Percentiles rank a stretch among this genome's conserved stretches.
Conservation (phyloP, 139 green algal species). For the Coelastrella sp. region DNA sequence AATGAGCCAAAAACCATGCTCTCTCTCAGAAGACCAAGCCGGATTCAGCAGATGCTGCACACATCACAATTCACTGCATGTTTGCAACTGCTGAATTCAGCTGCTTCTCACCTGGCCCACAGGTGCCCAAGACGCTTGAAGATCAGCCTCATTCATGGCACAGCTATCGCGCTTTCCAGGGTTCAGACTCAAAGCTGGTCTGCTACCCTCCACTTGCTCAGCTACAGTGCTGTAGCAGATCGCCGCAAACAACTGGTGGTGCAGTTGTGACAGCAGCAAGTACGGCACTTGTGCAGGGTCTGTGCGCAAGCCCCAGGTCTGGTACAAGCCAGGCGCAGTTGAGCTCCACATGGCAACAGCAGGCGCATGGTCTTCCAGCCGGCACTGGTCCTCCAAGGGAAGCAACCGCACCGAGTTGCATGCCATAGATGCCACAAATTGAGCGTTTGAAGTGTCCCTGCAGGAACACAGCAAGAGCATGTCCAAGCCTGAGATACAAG, state of each 20-base stretch:
- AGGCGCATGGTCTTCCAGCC: not conserved
- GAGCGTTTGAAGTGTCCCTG: not conserved
- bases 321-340: not conserved
- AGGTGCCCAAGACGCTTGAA: not conserved
- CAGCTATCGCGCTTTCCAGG: not conserved
- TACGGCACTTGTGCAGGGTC: not conserved
- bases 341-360: not conserved
- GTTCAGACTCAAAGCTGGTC: no score
- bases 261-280: not conserved
- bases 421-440: not conserved
- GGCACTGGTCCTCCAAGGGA: not conserved
- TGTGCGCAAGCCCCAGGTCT: not conserved
- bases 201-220: not conserved
- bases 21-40: not conserved
- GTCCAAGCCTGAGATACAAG: no score
- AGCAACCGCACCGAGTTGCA: not conserved
- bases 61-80: not conserved
- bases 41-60: not conserved
- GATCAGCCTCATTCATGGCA: not conserved
- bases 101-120: not conserved
- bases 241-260: not conserved
- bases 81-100: not conserved
- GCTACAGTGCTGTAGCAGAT: not conserved
- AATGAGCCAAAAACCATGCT: no score
- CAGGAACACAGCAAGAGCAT: not conserved